phyloP scores from a whole-genome alignment of 441 rosid genomes.

The Arabidopsis lyrata region DNA sequence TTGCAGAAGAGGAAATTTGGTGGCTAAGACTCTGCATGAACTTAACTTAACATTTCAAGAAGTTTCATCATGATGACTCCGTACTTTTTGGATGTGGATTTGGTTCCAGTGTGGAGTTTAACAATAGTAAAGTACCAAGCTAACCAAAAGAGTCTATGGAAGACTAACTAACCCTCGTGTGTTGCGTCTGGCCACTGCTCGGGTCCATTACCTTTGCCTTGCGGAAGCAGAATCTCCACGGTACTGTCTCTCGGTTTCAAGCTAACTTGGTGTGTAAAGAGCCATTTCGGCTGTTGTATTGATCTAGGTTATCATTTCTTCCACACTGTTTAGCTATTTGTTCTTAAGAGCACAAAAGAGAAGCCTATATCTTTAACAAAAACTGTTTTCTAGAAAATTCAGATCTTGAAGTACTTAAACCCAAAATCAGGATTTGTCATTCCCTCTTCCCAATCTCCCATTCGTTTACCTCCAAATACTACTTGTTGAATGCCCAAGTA shows the following conservation, averaged over 20 bases:
- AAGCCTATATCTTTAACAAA: conserved; percentile 35
- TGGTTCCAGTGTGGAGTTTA: conserved; percentile 40
- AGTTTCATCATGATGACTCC: conserved; percentile 52
- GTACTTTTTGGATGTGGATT: conserved; percentile 27
- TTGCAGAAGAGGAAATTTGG: conserved; percentile 79
- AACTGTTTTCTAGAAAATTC: conserved; percentile 28
- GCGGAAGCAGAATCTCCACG: background rate
- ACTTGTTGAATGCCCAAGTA: conserved; percentile 86
- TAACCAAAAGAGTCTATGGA: conserved; percentile 40
- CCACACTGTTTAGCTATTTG: conserved; percentile 16
- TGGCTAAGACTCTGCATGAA: conserved; percentile 84
- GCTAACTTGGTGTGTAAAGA: conserved; percentile 45
- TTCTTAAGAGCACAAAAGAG: conserved; percentile 16
- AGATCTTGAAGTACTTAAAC: conserved; percentile 74
- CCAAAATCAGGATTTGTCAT: conserved; percentile 82
- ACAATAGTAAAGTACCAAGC: conserved; percentile 41
- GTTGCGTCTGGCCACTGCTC: conserved; percentile 21
- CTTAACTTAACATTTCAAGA: conserved; percentile 82
- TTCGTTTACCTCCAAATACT: conserved; percentile 76
- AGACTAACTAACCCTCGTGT: conserved; percentile 38
- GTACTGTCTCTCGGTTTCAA: conserved; percentile 18
- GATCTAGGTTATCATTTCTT: conserved; percentile 34
- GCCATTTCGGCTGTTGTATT: conserved; percentile 44
- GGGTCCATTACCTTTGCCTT: background rate
- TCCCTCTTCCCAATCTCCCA: conserved; percentile 98